Percentiles rank a stretch among this genome's conserved stretches.
These are phyloP conservation scores for Leucoagaricus sp. DNA, from an alignment of 1,284 basidiomycete species.

Conservation along the genomic window DNA sequence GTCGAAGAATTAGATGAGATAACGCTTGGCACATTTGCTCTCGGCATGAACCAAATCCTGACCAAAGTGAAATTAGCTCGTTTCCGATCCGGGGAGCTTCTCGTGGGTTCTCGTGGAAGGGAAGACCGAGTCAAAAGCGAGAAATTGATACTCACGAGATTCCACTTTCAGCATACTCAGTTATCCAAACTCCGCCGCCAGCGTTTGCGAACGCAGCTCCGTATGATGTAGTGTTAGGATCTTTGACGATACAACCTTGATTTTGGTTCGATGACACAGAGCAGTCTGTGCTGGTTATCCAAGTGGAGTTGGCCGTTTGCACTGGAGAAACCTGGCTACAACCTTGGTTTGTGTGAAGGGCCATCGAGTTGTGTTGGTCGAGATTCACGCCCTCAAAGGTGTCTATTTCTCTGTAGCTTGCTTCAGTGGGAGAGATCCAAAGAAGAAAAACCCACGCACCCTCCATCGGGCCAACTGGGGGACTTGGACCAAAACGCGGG, in stretches of 20 bases:
- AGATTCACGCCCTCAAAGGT: conserved; percentile 77
- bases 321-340: conserved; percentile 52
- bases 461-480: conserved; percentile 61
- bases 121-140: background rate
- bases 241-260: conserved; percentile 62
- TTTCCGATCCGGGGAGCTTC: too few relatives aligned
- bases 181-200: conserved; percentile 73
- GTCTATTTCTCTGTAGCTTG: conserved; percentile 57
- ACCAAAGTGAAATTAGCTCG: background rate
- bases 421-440: background rate
- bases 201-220: conserved; percentile 63
- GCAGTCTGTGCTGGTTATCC: conserved; percentile 63
- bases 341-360: conserved; percentile 63
- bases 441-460: conserved; percentile 31
- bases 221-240: conserved; percentile 56
- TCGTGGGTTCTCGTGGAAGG: background rate
- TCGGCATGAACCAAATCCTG: conserved; percentile 78
- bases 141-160: conserved; percentile 52
- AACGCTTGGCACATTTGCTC: conserved; percentile 56
- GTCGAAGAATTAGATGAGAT: conserved; percentile 52
- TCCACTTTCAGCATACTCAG: conserved; percentile 63
- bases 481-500: conserved; percentile 68
- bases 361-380: conserved; percentile 62
- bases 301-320: conserved; percentile 43
- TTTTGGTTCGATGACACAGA: conserved; percentile 52